Evolutionary conservation across 768 basidiomycete genomes (phyloP).

Genomic region (Psilocybe cubensis): DNA sequence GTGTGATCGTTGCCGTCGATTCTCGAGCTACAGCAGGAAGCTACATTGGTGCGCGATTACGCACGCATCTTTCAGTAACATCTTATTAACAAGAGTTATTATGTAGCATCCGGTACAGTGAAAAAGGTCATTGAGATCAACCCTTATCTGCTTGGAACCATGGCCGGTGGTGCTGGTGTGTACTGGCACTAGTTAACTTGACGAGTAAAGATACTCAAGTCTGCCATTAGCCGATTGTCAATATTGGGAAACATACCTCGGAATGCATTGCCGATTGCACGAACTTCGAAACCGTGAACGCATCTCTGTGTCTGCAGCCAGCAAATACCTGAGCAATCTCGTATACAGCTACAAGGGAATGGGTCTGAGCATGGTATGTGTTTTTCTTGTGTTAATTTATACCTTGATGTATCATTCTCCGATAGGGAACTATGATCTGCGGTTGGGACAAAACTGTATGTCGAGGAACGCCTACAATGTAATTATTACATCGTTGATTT

Average conservation of each 20-base stretch:
- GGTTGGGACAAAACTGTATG: constrained; percentile 98
- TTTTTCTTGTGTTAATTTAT: not conserved
- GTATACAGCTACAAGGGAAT: constrained; percentile 99
- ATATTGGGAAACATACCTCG: constrained; percentile 99
- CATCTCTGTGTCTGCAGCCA: constrained; percentile 98
- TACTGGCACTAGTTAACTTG: not conserved
- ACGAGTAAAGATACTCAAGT: constrained; percentile 5
- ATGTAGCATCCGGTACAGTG: constrained; percentile 91
- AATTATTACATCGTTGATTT: constrained; percentile 8
- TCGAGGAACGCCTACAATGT: constrained; percentile 6
- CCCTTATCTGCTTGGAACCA: constrained; percentile 97
- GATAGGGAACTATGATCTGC: constrained; percentile 97
- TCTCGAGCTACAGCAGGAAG: constrained; percentile 96
- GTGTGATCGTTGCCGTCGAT: constrained; percentile 99
- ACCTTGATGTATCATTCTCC: constrained; percentile 2
- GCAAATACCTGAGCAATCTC: constrained; percentile 96
- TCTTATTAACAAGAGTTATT: constrained; percentile 3
- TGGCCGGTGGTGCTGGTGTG: constrained; percentile 97
- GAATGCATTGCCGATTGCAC: constrained; percentile 95
- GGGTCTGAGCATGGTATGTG: constrained; percentile 96
- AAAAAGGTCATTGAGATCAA: constrained; percentile 99
- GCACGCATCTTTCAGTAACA: not conserved
- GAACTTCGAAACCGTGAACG: constrained; percentile 96
- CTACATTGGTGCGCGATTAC: constrained; percentile 77
- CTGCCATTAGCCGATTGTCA: constrained; percentile 81